phyloP scores from a whole-genome alignment of 805 yeast genomes.

The Saturnispora mendoncae region DNA sequence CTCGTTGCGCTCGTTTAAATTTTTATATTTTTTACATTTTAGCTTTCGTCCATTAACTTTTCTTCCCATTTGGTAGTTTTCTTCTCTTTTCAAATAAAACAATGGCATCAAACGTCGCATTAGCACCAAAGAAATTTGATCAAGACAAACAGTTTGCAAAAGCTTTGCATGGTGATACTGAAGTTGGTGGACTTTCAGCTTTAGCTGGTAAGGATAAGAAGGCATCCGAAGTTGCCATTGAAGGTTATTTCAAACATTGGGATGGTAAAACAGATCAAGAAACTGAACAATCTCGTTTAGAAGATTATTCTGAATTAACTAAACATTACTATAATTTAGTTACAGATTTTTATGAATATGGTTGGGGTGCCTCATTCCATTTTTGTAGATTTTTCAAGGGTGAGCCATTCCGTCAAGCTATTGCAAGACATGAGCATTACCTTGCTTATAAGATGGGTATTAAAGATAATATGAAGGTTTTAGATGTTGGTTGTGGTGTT shows the following conservation, averaged over 20 bases:
- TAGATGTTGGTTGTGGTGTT: constrained; percentile 98
- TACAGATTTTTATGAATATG: constrained; percentile 97
- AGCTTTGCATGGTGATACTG: constrained; percentile 74
- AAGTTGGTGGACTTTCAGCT: constrained; percentile 67
- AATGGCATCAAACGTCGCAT: constrained; percentile 20
- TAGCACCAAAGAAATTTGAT: constrained; percentile 47
- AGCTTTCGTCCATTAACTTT: no score
- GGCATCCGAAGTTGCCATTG: constrained; percentile 76
- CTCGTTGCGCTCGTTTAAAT: constrained; percentile 7
- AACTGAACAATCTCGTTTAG: constrained; percentile 64
- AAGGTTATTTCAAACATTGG: constrained; percentile 95
- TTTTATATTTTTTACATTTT: neutral
- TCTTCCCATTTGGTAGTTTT: no score
- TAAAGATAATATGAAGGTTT: constrained; percentile 70
- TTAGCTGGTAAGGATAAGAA: constrained; percentile 65
- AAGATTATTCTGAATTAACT: constrained; percentile 83
- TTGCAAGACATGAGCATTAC: constrained; percentile 96
- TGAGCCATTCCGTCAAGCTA: constrained; percentile 88
- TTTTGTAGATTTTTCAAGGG: constrained; percentile 90
- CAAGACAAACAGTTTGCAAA: constrained; percentile 68
- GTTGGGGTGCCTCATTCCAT: constrained; percentile 99
- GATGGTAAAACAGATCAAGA: constrained; percentile 74
- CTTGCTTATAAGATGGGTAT: constrained; percentile 82
- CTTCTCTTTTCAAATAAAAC: neutral
- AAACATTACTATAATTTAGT: constrained; percentile 94